Percentiles rank a stretch among this genome's conserved stretches.
Evolutionary conservation across 306 rosid species (phyloP).

Genomic region (Clitoria ternatea): DNA sequence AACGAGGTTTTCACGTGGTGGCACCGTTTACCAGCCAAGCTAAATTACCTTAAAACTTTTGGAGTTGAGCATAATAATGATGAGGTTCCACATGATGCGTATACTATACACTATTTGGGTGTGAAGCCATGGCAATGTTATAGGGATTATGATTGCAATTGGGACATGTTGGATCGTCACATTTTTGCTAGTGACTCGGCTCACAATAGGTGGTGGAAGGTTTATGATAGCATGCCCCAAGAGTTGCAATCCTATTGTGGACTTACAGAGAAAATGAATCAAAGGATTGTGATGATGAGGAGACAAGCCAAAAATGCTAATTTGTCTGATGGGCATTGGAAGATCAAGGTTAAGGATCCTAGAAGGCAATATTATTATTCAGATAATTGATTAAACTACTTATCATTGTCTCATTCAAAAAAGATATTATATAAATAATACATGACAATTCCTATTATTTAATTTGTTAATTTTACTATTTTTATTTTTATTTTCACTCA

Average conservation of each 20-base stretch:
- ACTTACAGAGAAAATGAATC: constrained; percentile 45
- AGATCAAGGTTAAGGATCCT: constrained; percentile 48
- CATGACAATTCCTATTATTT: too few species aligned
- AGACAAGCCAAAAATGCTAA: constrained; percentile 35
- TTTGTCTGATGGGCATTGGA: constrained; percentile 60
- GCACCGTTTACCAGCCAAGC: constrained; percentile 59
- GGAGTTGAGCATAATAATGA: not conserved
- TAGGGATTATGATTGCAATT: constrained; percentile 85
- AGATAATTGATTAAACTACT: too few species aligned
- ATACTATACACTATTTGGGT: constrained; percentile 65
- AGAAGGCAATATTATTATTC: constrained; percentile 19
- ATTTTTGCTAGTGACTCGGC: constrained; percentile 59
- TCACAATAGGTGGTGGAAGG: constrained; percentile 66
- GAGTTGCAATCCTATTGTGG: constrained; percentile 52
- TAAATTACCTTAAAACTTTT: constrained; percentile 44
- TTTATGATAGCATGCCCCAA: constrained; percentile 59
- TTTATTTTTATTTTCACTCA: too few species aligned
- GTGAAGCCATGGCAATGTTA: constrained; percentile 93
- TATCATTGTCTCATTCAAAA: too few species aligned
- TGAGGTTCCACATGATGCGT: constrained; percentile 21
- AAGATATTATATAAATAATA: too few species aligned
- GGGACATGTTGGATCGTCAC: constrained; percentile 47
- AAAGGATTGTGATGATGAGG: constrained; percentile 36
- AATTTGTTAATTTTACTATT: too few species aligned
- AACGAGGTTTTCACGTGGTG: constrained; percentile 83